Evolutionary conservation across 441 rosid genomes (phyloP), one percentile per base, ranked within the genome.

Genomic region (Jatropha podagrica): DNA sequence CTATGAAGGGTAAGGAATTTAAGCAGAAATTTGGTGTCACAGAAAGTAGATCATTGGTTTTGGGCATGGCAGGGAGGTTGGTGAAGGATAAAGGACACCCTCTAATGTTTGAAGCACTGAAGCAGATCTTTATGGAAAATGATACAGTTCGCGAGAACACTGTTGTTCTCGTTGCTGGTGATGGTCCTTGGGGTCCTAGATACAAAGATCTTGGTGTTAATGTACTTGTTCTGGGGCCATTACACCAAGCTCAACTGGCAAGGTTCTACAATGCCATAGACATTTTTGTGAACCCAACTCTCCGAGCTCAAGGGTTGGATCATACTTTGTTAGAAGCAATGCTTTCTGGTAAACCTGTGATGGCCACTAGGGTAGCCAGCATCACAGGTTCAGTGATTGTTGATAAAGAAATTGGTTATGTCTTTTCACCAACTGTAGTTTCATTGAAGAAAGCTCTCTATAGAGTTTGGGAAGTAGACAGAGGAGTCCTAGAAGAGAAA

Each of bases 81-180:
- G 99, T 95, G 76, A 92, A 81, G 83, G 97, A 91, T 76, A 91
- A 90, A 82, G 94, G 96, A 37, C 93, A 91, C 81, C 97, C 95
- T 1, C 63, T 95, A 66, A 90, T 95, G 82, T 88, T 87, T 55
- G 90, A 91, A 77, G 97, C 94, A 48, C 70, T 92, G 81, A 92
- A 82, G 79, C 94, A 88, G 65, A 84, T 90, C 65, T 71, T 88
- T 14, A 66, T 15, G 38, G 97, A 92, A 78, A 88, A 86, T 69
- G 81, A 76, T 38, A 69, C 72, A 9, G 89, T 89, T 69, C 87
- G 82, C 26, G 77, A 82, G 61, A 83, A 77, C 58, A 81, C 81
- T 8, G 69, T 88, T 51, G 75, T 95, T 70, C 88, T 95, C 42
- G 90, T 95, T 51, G 94, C 97, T 40, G 97, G 98, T 58, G 92